Evolutionary conservation across 2,329 filamentous ascomycete species (phyloP).

Genomic region (Aspergillus calidoustus): DNA sequence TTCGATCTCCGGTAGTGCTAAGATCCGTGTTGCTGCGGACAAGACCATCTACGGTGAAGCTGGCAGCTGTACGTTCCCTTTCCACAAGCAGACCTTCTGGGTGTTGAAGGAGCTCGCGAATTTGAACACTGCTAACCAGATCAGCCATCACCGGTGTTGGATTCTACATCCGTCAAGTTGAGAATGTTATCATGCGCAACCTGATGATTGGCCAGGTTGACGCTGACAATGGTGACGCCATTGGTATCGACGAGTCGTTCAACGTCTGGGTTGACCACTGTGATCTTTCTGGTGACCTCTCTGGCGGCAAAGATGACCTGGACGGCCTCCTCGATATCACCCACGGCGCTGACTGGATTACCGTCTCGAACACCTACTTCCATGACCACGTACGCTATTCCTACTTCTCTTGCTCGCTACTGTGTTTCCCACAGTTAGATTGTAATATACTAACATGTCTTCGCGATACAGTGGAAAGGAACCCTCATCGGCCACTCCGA

Average conservation of each 20-base stretch:
- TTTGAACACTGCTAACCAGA: slow-evolving; percentile 44
- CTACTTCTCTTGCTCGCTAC: too few relatives aligned
- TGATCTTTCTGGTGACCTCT: slow-evolving; percentile 64
- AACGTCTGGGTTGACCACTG: slow-evolving; percentile 72
- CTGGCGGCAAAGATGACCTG: slow-evolving; percentile 70
- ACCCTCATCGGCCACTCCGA: slow-evolving; percentile 64
- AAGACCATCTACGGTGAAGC: slow-evolving; percentile 55
- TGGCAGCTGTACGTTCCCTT: slow-evolving; percentile 3
- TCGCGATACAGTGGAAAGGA: slow-evolving; percentile 54
- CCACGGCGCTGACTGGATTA: slow-evolving; percentile 64
- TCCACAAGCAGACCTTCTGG: neutral
- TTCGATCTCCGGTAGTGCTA: slow-evolving; percentile 48
- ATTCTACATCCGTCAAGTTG: slow-evolving; percentile 56
- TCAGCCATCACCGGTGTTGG: slow-evolving; percentile 58
- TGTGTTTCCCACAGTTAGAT: too few relatives aligned
- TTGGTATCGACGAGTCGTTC: slow-evolving; percentile 57
- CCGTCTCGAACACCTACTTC: slow-evolving; percentile 57
- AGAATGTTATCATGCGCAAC: slow-evolving; percentile 68
- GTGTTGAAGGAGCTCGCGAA: neutral
- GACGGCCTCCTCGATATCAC: slow-evolving; percentile 69
- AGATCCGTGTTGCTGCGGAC: slow-evolving; percentile 54
- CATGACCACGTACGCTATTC: slow-evolving; percentile 54
- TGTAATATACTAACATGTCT: too few relatives aligned
- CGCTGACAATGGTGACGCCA: slow-evolving; percentile 62
- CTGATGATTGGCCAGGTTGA: slow-evolving; percentile 62